Evolutionary conservation across 2,329 filamentous ascomycete species (phyloP).

Genomic region (Aschersonia sp.): DNA sequence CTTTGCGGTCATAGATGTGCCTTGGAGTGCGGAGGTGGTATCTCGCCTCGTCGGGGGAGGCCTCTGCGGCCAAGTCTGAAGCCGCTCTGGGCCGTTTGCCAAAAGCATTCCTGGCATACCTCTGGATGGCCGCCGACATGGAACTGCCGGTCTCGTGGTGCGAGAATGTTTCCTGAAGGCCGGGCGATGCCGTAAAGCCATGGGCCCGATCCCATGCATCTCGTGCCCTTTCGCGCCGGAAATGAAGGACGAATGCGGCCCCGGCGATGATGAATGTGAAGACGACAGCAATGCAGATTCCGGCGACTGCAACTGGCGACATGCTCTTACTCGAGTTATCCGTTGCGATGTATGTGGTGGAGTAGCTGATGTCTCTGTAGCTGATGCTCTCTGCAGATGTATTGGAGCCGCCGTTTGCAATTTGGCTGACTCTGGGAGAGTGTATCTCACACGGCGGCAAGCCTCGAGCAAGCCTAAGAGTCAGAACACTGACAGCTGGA

Average conservation of each 20-base stretch:
- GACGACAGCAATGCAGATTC: slow-evolving; percentile 32
- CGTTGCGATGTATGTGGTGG: slow-evolving; percentile 16
- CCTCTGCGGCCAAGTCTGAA: background rate
- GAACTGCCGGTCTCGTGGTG: slow-evolving; percentile 9
- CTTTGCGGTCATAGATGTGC: background rate
- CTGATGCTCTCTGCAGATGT: background rate
- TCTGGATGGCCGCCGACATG: background rate
- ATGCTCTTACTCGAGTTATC: slow-evolving; percentile 19
- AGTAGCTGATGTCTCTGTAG: background rate
- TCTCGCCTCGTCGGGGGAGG: no score
- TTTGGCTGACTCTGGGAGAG: no score
- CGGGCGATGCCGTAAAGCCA: slow-evolving; percentile 8
- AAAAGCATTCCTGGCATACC: slow-evolving; percentile 7
- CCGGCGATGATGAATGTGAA: slow-evolving; percentile 25
- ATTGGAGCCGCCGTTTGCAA: no score
- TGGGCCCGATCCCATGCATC: slow-evolving; percentile 7
- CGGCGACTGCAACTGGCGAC: slow-evolving; percentile 34
- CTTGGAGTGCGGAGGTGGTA: background rate
- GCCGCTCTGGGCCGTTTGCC: slow-evolving; percentile 8
- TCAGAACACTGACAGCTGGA: no score
- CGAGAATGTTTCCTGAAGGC: slow-evolving; percentile 13
- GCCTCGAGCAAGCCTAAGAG: no score
- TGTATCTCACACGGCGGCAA: no score
- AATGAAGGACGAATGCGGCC: slow-evolving; percentile 32
- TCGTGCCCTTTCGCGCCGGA: slow-evolving; percentile 24